Percentiles rank a stretch among this genome's conserved stretches.
Conservation (phyloP, 2,329 filamentous ascomycete genomes). For the Phoma herbarum region DNA sequence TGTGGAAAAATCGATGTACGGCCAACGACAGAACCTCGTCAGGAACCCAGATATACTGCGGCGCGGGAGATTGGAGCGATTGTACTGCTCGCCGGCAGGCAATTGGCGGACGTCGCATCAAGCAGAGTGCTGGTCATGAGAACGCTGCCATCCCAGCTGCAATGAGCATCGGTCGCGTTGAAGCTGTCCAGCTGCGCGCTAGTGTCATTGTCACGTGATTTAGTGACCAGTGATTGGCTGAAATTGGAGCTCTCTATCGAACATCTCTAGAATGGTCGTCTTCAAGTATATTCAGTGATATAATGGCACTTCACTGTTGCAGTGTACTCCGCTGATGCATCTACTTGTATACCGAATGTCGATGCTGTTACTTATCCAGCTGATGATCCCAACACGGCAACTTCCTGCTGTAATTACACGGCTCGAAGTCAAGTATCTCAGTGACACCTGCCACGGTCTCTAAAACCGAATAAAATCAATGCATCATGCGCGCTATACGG, state of each 20-base stretch:
- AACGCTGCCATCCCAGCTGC: constrained; percentile 21
- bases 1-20: constrained; percentile 61
- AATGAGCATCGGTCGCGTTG: constrained; percentile 14
- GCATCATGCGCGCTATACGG: constrained; percentile 14
- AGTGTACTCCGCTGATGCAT: neutral
- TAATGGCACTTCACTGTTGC: neutral
- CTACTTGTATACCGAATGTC: neutral
- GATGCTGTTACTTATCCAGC: neutral
- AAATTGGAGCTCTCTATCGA: neutral
- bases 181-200: constrained; percentile 18
- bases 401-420: constrained; percentile 5
- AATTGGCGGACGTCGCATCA: constrained; percentile 59
- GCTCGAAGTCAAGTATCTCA: constrained; percentile 6
- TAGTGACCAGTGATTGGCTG: constrained; percentile 3
- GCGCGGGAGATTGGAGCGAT: constrained; percentile 50
- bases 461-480: constrained; percentile 6
- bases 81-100: constrained; percentile 62
- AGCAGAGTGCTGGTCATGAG: constrained; percentile 40
- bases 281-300: neutral
- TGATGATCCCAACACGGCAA: neutral
- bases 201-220: constrained; percentile 2
- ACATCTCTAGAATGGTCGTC: neutral
- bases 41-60: constrained; percentile 66
- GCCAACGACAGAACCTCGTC: constrained; percentile 64
- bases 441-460: constrained; percentile 20